Percentiles rank a stretch among this genome's conserved stretches.
Conservation (phyloP, 2,329 filamentous ascomycete genomes). For the Fusarium continuum region DNA sequence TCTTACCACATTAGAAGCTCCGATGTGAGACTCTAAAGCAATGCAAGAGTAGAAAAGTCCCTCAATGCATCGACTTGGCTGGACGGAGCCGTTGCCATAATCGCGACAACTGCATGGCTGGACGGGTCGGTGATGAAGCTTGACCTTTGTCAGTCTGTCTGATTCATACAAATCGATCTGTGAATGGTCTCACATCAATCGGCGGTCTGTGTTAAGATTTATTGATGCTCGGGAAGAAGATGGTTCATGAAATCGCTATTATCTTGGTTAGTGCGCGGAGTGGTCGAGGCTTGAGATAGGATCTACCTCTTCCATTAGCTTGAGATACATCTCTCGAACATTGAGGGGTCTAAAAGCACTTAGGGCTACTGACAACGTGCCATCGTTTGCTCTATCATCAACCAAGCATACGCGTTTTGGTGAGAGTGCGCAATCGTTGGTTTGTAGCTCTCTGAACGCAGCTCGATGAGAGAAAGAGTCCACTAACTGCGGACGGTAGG, state of each 20-base stretch:
- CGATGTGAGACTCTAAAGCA: background rate
- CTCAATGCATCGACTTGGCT: background rate
- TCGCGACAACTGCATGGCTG: fast-evolving
- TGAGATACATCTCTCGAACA: fast-evolving
- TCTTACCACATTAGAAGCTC: background rate
- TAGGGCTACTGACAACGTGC: fast-evolving
- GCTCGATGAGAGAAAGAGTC: background rate
- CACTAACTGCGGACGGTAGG: background rate
- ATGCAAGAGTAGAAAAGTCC: background rate
- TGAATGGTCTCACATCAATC: background rate
- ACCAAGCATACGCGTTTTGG: fast-evolving
- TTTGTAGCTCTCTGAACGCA: background rate
- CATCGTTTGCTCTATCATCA: background rate
- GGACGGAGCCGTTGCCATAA: fast-evolving
- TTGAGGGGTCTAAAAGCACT: background rate
- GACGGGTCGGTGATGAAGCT: background rate
- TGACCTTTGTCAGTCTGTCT: fast-evolving
- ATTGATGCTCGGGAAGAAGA: fast-evolving
- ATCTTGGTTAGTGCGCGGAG: too few species aligned
- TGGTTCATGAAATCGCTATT: background rate
- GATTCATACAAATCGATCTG: too few species aligned
- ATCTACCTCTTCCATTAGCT: background rate
- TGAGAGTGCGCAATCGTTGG: background rate
- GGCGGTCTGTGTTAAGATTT: background rate
- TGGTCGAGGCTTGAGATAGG: too few species aligned